These are phyloP conservation scores for Coccomyxa subellipsoidea DNA, from an alignment of 163 green algal genomes.

Conservation along the genomic window DNA sequence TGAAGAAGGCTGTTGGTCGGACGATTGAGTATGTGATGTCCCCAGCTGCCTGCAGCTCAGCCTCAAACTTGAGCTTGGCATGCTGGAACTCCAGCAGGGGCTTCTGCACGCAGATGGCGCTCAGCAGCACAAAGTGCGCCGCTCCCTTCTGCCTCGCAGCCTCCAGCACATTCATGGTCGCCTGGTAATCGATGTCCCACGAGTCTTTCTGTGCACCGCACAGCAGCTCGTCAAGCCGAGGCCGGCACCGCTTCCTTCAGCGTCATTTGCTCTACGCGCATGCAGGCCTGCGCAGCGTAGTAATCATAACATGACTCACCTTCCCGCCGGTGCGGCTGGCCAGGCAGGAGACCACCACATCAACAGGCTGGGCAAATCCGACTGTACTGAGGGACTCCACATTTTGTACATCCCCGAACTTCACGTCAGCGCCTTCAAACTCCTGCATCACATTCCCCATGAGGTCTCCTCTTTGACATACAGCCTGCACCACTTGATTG, in stretches of 20 bases:
- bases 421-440: slow-evolving; percentile 76
- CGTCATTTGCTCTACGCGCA: background rate
- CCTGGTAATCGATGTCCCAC: slow-evolving; percentile 94
- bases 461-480: background rate
- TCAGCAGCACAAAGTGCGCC: slow-evolving; percentile 97
- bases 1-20: slow-evolving; percentile 98
- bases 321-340: slow-evolving; percentile 85
- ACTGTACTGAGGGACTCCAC: slow-evolving; percentile 50
- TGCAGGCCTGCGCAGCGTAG: background rate
- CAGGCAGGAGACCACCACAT: slow-evolving; percentile 97
- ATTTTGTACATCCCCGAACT: slow-evolving; percentile 86
- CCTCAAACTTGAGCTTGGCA: slow-evolving; percentile 97
- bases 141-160: slow-evolving; percentile 67
- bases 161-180: slow-evolving; percentile 89
- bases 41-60: slow-evolving; percentile 66
- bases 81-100: slow-evolving; percentile 97
- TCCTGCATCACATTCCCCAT: slow-evolving; percentile 29
- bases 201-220: slow-evolving; percentile 75
- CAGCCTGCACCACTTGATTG: background rate
- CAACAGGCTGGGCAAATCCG: slow-evolving; percentile 72
- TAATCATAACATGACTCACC: slow-evolving; percentile 2
- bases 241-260: background rate
- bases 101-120: slow-evolving; percentile 98
- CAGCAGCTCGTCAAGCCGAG: background rate
- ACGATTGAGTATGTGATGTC: slow-evolving; percentile 96